Conservation (phyloP, 2,329 filamentous ascomycete genomes). For the Dothideomycetes sp. region DNA sequence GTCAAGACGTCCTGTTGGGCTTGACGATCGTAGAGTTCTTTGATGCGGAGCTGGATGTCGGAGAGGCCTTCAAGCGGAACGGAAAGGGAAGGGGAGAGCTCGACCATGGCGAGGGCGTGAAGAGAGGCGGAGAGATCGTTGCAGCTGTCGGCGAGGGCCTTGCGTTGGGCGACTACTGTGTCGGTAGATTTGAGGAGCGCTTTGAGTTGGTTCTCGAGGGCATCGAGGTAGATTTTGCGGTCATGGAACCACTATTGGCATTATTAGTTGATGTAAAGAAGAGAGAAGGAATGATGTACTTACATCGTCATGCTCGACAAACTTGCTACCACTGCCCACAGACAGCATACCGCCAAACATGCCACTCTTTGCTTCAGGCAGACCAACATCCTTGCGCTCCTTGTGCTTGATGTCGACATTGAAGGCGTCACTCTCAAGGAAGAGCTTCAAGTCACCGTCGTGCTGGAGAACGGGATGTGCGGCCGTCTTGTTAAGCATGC, state of each 20-base stretch:
- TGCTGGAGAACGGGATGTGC: conserved; percentile 83
- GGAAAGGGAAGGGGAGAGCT: conserved; percentile 79
- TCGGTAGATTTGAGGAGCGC: conserved; percentile 88
- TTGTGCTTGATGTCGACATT: conserved; percentile 97
- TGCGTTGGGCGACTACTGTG: conserved; percentile 80
- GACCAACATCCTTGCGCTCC: conserved; percentile 63
- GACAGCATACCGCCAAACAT: conserved; percentile 49
- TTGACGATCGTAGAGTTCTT: conserved; percentile 90
- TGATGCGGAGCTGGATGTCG: conserved; percentile 85
- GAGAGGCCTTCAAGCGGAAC: conserved; percentile 84
- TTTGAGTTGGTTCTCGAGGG: conserved; percentile 82
- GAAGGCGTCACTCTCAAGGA: conserved; percentile 92
- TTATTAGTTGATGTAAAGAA: conserved; percentile 2
- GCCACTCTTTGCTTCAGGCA: conserved; percentile 68
- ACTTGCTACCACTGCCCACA: conserved; percentile 67
- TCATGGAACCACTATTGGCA: conserved; percentile 86
- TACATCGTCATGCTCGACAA: conserved; percentile 94
- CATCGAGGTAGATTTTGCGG: conserved; percentile 86
- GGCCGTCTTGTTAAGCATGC: conserved; percentile 95
- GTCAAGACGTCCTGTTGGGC: conserved; percentile 95
- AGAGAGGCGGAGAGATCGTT: conserved; percentile 87
- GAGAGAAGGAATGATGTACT: conserved; percentile 24
- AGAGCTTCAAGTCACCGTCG: conserved; percentile 88
- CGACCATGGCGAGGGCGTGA: conserved; percentile 84
- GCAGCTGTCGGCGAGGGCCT: conserved; percentile 85